Conservation (phyloP, 495 filamentous ascomycete genomes). For the Neurospora tetraspora region DNA sequence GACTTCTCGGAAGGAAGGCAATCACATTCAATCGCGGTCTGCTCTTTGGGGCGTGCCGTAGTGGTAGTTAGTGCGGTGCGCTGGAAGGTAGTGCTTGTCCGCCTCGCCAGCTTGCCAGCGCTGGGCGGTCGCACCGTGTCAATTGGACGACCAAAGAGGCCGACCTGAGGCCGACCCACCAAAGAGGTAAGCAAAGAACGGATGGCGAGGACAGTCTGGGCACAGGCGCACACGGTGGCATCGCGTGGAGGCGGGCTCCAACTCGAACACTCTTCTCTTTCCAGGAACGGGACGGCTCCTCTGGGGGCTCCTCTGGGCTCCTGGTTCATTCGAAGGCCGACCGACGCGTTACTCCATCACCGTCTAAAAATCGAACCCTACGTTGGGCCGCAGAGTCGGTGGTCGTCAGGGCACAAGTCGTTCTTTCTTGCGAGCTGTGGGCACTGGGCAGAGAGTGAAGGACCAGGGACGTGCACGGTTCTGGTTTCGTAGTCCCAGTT, state of each 20-base stretch:
- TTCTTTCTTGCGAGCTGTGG: neutral
- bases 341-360: neutral
- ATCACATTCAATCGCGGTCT: constrained; percentile 13
- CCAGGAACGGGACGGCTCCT: neutral
- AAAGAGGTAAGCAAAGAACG: neutral
- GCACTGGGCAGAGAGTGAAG: neutral
- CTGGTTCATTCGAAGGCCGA: neutral
- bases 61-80: neutral
- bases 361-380: neutral
- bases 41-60: neutral
- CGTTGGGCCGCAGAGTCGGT: neutral
- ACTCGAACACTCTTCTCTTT: constrained; percentile 6
- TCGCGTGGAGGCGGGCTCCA: constrained; percentile 8
- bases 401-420: neutral
- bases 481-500: neutral
- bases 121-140: constrained; percentile 11
- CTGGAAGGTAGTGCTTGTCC: neutral
- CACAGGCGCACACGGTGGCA: constrained; percentile 10
- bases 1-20: constrained; percentile 11
- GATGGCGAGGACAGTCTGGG: constrained; percentile 2
- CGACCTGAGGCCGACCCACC: constrained; percentile 11
- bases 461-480: neutral
- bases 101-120: neutral
- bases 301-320: neutral
- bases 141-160: constrained; percentile 11